Percentiles rank a stretch among this genome's conserved stretches.
Conservation (phyloP, 805 yeast species). For the Suhomyces emberorum region DNA sequence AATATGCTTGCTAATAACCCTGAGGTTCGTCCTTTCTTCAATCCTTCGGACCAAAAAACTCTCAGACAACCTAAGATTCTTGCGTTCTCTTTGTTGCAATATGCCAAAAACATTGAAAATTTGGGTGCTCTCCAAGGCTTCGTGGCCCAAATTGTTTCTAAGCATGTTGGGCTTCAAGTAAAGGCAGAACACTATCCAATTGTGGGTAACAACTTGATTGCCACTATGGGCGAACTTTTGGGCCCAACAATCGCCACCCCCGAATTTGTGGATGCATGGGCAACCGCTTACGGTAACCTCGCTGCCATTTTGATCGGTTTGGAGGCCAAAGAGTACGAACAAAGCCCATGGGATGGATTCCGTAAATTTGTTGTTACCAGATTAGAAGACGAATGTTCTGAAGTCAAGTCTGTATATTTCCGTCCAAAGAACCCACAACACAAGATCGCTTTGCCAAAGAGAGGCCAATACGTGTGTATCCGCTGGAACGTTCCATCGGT, state of each 20-base stretch:
- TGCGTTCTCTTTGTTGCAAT: constrained; percentile 58
- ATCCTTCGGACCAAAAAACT: constrained; percentile 52
- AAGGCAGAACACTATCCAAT: constrained; percentile 62
- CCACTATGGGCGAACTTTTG: constrained; percentile 51
- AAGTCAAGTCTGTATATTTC: constrained; percentile 52
- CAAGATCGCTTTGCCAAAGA: constrained; percentile 20
- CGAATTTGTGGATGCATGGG: constrained; percentile 61
- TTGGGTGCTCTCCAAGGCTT: constrained; percentile 49
- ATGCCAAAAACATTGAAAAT: constrained; percentile 62
- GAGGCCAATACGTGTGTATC: constrained; percentile 48
- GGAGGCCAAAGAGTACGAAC: constrained; percentile 47
- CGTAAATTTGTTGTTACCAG: constrained; percentile 46
- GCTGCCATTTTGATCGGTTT: constrained; percentile 58
- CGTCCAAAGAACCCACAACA: constrained; percentile 34
- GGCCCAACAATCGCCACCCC: constrained; percentile 58
- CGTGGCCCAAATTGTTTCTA: constrained; percentile 58
- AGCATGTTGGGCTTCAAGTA: constrained; percentile 64
- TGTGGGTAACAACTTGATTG: constrained; percentile 57
- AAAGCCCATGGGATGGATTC: constrained; percentile 54
- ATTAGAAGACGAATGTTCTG: constrained; percentile 41
- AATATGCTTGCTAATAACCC: constrained; percentile 53
- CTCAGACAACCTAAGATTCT: constrained; percentile 61
- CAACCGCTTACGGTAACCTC: constrained; percentile 58
- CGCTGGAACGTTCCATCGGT: constrained; percentile 33
- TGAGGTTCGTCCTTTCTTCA: constrained; percentile 59